A percentile compares a stretch with the other conserved stretches of the same genome.
Evolutionary conservation across 75 land plant genomes (phyloP).

Genomic region (Sequoia sempervirens): DNA sequence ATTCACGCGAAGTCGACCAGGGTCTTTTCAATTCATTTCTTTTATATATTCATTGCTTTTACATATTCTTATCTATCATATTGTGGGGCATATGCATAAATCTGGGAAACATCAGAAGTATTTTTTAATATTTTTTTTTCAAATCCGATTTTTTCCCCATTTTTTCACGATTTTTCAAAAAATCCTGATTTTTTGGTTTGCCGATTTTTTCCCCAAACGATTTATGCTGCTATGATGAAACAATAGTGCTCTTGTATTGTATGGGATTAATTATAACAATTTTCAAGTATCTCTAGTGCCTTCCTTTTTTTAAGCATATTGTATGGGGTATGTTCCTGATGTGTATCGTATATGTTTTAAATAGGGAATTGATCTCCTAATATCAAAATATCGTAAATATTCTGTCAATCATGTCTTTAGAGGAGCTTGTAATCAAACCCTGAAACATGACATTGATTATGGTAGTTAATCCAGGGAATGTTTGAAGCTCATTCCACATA

Average conservation of each 20-base stretch:
- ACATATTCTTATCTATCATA: no score
- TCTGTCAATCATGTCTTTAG: not conserved
- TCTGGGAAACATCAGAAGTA: no score
- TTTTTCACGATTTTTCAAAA: no score
- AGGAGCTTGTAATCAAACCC: not conserved
- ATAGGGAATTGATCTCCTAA: not conserved
- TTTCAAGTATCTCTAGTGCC: not conserved
- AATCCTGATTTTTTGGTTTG: no score
- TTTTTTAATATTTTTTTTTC: no score
- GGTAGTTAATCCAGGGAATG: slow-evolving; percentile 55
- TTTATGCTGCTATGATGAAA: no score
- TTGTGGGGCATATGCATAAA: no score
- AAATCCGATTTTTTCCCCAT: no score
- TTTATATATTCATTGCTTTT: no score
- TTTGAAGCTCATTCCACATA: slow-evolving; percentile 83
- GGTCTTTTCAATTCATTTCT: no score
- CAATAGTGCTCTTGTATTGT: not conserved
- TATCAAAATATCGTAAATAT: not conserved
- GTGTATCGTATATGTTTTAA: not conserved
- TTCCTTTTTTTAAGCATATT: not conserved
- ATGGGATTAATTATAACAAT: not conserved
- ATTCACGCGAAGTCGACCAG: no score
- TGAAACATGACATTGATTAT: not conserved
- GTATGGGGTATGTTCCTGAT: not conserved
- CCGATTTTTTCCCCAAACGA: no score